Evolutionary conservation across 495 filamentous ascomycete genomes (phyloP).

Genomic region (Melanomma pulvis-pyrius): DNA sequence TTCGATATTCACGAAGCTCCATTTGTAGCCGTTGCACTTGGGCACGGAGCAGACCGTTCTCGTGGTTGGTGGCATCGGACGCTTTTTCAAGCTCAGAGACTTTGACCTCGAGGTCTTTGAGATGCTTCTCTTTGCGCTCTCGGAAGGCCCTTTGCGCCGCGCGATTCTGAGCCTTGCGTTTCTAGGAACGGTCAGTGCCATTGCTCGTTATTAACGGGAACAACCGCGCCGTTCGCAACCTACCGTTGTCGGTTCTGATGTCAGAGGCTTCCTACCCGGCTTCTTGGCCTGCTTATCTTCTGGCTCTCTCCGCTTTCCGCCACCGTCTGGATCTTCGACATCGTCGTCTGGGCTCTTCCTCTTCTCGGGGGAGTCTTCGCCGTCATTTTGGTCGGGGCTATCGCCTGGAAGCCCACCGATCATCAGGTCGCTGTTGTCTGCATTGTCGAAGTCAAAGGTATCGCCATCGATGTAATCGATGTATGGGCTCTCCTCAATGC

Average conservation of each 20-base stretch:
- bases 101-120: slow-evolving; percentile 94
- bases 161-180: slow-evolving; percentile 97
- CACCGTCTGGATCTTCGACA: slow-evolving; percentile 57
- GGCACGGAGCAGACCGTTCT: slow-evolving; percentile 80
- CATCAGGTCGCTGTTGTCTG: slow-evolving; percentile 58
- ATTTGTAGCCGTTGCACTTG: slow-evolving; percentile 85
- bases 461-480: slow-evolving; percentile 78
- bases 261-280: slow-evolving; percentile 93
- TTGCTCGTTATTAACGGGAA: neutral
- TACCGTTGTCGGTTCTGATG: slow-evolving; percentile 93
- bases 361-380: slow-evolving; percentile 76
- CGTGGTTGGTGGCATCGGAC: slow-evolving; percentile 78
- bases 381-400: slow-evolving; percentile 51
- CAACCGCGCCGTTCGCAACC: slow-evolving; percentile 44
- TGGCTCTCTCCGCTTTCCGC: slow-evolving; percentile 78
- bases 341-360: slow-evolving; percentile 72
- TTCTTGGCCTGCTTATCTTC: slow-evolving; percentile 84
- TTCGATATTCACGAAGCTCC: slow-evolving; percentile 87
- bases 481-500: slow-evolving; percentile 73
- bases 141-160: slow-evolving; percentile 96
- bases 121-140: slow-evolving; percentile 95
- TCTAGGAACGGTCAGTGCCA: slow-evolving; percentile 64
- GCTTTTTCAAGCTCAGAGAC: slow-evolving; percentile 88
- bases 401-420: slow-evolving; percentile 75
- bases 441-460: slow-evolving; percentile 63